Evolutionary conservation across 306 rosid genomes (phyloP), one percentile per base, ranked within the genome.

Genomic region (Rosa chinensis): DNA sequence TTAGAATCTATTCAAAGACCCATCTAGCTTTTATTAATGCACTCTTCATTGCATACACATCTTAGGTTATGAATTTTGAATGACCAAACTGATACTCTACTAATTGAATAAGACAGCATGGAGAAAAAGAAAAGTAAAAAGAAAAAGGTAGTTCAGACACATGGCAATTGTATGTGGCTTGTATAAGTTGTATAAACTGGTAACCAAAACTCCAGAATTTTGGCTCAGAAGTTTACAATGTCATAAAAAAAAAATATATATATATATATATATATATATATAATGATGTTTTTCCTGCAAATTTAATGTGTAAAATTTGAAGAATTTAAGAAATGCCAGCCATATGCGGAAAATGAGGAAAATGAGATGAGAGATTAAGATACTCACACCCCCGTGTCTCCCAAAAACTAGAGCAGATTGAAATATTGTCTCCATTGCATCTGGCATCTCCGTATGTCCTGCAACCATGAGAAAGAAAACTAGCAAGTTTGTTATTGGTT

Each of bases 401-500:
- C 99, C 99, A 50, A 91, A 91, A 78, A 86, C 92, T 80, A 96
- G 97, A 39, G 99, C 99, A 70, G 98, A 85, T 85, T 93, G 96
- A 87, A 93, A 96, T 80, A 96, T 88, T 49, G 97, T 90, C 87
- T 96, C 99, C 93, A 96, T 91, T 87, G 99, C 98, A 88, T 96
- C 99, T 49, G 99, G 99, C 98, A 96, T 93, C 85, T 89, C 96
- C 43, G 88, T 87, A 81, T 84, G 92, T 78, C 96, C 99, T 96
- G 87, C 69, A 89, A 83, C 82, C 85, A 81, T 61, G 77, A 79
- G 55, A 84, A 78, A 28, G 45, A 70, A 39, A 62, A 66, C 23
- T 53, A 0, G 17, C 28, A 78, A n/a, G 35, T 32, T 20, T 76
- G 10, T 8, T 28, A 75, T 42, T 6, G n/a, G 56, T 48, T 59